phyloP scores from a whole-genome alignment of 129 eudicot genomes.

The Deinandra increscens region DNA sequence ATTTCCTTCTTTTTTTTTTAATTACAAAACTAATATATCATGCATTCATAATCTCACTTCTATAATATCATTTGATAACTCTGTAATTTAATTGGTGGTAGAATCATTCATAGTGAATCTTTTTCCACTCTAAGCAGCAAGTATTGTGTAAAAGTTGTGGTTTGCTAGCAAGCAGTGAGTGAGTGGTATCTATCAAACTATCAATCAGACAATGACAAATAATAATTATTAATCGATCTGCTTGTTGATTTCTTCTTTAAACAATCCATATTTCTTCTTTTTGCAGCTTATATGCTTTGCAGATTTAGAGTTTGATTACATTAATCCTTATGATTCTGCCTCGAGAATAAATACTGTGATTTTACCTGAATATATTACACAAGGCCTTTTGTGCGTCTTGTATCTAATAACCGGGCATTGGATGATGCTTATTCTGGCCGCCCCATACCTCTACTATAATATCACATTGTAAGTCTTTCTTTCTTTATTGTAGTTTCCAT shows the following conservation, averaged over 20 bases:
- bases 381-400: conserved; percentile 58
- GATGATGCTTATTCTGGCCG: conserved; percentile 66
- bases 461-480: conserved; percentile 56
- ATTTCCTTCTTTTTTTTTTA: too few relatives aligned
- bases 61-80: too few relatives aligned
- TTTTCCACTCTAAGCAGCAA: too few relatives aligned
- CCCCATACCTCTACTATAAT: conserved; percentile 76
- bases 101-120: too few relatives aligned
- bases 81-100: too few relatives aligned
- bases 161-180: too few relatives aligned
- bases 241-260: too few relatives aligned
- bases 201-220: not conserved
- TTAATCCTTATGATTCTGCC: conserved; percentile 92
- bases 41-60: too few relatives aligned
- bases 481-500: too few relatives aligned
- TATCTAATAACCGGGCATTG: conserved; percentile 80
- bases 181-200: too few relatives aligned
- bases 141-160: not conserved
- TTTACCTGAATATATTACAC: conserved; percentile 64
- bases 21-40: too few relatives aligned
- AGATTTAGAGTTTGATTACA: conserved; percentile 85
- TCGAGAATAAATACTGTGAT: conserved; percentile 62
- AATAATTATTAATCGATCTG: too few relatives aligned
- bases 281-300: conserved; percentile 87
- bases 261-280: not conserved